Evolutionary conservation across 2,329 filamentous ascomycete genomes (phyloP), one percentile per base, ranked within the genome.

Genomic region (Verticillium nonalfalfae): DNA sequence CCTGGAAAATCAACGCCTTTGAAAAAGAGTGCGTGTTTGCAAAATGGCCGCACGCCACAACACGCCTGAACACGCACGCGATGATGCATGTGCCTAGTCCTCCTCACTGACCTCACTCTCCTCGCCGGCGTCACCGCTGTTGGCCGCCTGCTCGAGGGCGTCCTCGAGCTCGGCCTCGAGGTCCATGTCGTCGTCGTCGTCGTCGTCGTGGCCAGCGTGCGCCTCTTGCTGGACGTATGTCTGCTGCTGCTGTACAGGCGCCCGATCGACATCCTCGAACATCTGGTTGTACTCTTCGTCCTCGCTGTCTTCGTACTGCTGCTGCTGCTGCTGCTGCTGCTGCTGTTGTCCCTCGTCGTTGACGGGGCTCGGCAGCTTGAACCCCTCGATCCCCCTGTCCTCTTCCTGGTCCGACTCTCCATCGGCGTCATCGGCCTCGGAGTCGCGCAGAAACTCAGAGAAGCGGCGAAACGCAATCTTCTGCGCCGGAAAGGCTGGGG

Each of bases 61-160:
- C 45, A 50, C n/a, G n/a, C 18, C 7, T 50, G 9, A 21, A 7
- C 7, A 57, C 21, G 38, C n/a, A 13, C 4, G 33, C 6, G 11
- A 14, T 15, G 6, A 13, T 14, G 39, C 39, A 2, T 14, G 9
- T 18, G 4, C 26, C 65, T 74, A 88, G 69, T 88, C 86, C 70
- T 88, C 86, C 70, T 88, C 86, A 66, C 86, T 88, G 60, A 88
- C 85, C 66, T 87, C 85, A 66, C 85, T 88, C 71, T 88, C 85
- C 59, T 85, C 84, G n/a, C 58, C 58, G 39, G 78, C 81, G 33
- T 80, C 78, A 34, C 79, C 76, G 63, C 76, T 75, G 39, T 66
- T 66, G 13, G 63, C 65, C 3, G 72, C 71, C 64, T 76, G 71
- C 68, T 78, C 78, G 57, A 84, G 75, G 45, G 80, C 81, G 7